Evolutionary conservation across 2,329 filamentous ascomycete species (phyloP).

Genomic region (Phaeosphaeria sp.): DNA sequence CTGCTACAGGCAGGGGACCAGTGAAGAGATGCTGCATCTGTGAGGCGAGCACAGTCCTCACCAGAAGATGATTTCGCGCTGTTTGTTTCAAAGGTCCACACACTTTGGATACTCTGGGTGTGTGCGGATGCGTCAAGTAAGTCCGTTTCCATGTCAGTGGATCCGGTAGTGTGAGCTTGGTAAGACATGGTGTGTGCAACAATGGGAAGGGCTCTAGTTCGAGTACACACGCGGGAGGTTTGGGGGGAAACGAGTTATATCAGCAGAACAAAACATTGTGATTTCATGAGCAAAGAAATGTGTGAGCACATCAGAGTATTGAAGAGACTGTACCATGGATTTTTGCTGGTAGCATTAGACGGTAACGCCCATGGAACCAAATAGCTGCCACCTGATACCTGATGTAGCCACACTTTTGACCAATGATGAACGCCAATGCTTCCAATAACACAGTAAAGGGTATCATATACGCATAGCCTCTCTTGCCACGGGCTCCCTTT

Average conservation of each 20-base stretch:
- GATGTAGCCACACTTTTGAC: neutral
- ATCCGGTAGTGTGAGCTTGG: neutral
- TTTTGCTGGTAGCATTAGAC: neutral
- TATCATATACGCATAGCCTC: conserved; percentile 42
- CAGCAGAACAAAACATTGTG: neutral
- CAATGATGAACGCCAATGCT: conserved; percentile 22
- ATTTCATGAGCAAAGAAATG: no score
- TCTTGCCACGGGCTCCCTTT: conserved; percentile 61
- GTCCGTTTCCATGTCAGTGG: no score
- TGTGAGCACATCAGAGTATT: neutral
- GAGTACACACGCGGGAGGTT: neutral
- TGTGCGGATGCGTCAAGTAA: neutral
- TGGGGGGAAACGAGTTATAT: no score
- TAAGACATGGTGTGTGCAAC: neutral
- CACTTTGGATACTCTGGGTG: neutral
- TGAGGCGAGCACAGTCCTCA: neutral
- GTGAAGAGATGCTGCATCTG: neutral
- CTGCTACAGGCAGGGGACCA: neutral
- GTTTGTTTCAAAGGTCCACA: neutral
- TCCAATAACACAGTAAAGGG: conserved; percentile 15
- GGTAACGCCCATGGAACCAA: no score
- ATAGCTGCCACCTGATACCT: neutral
- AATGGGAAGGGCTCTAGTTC: neutral
- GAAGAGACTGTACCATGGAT: neutral
- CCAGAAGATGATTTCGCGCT: neutral